Base-by-base conservation (phyloP, 805 yeast genomes). In the Lachancea sp. region DNA sequence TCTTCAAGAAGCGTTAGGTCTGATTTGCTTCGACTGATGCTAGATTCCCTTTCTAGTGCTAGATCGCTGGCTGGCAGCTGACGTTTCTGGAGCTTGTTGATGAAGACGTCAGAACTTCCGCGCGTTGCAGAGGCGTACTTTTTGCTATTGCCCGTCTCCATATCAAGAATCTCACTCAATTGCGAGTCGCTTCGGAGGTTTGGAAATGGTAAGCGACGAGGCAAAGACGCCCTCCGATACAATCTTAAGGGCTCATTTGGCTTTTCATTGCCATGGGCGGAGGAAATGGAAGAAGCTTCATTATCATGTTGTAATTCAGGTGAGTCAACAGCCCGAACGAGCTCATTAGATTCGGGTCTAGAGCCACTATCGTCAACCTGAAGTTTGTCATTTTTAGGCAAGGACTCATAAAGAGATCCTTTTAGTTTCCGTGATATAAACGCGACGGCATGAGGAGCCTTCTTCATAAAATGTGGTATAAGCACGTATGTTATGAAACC, bases 401-500 rank as follows among this genome's bases (percentile, higher is more conserved):
- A 19, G 22, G 49, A 54, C 35, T 68, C 69, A 50, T 73, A 54
- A 32, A 62, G 69, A 56, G 74, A 75, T 12, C 74, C 76, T 47
- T 75, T 78, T 39, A 78, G 64, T 44, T 71, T 74, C 17, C 68
- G 68, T 5, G 76, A 63, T 18, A 77, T 61, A 47, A 70, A 72
- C 40, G 68, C 69, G 8, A 76, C 70, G 3, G 74, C 60, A 34
- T 63, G 53, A 0, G 84, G 83, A 3, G 77, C 58, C 47, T 65
- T 71, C 45, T 70, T 71, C 41, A 67, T 73, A 55, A 67, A 79
- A 57, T 72, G 77, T 0, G 84, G 83, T 1, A 78, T 67, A 2
- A 79, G 47, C 8, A 78, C 76, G 49, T 72, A 73, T 3, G 72
- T 76, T 32, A 76, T 59, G 53, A 77, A 79, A 3, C 78, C 79